phyloP scores from a whole-genome alignment of 176 grass and related monocot genomes.

The Phyllostachys edulis region DNA sequence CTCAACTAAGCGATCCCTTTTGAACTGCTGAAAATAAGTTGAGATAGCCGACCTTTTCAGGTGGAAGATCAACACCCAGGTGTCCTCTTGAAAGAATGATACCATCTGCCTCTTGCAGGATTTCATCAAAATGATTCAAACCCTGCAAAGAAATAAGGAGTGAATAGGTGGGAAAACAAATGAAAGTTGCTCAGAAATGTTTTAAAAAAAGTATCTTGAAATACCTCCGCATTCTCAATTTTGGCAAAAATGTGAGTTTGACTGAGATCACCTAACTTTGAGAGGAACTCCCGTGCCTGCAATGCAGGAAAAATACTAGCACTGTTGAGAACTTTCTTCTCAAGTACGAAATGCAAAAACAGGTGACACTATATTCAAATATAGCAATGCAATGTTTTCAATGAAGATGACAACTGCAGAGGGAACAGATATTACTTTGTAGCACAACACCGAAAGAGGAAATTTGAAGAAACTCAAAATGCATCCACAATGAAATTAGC shows the following conservation, averaged over 20 bases:
- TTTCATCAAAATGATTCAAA: conserved; percentile 97
- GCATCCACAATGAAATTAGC: conserved; percentile 8
- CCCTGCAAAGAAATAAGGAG: conserved; percentile 57
- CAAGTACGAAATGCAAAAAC: conserved; percentile 8
- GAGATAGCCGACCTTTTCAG: conserved; percentile 72
- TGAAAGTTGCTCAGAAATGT: not conserved
- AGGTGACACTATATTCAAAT: not conserved
- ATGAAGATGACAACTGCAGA: not conserved
- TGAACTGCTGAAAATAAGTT: not conserved
- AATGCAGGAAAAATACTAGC: not conserved
- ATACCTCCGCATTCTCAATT: conserved; percentile 97
- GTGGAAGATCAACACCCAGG: conserved; percentile 95
- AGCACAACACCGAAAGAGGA: not conserved
- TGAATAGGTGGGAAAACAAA: conserved; percentile 15
- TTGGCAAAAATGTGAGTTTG: conserved; percentile 99
- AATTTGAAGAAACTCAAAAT: not conserved
- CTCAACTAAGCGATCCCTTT: not conserved
- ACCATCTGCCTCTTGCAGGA: conserved; percentile 86
- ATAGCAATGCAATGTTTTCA: not conserved
- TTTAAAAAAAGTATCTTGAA: conserved; percentile 2
- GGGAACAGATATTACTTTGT: not conserved
- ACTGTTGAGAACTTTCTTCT: not conserved
- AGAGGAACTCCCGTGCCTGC: conserved; percentile 81
- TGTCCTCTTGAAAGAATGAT: conserved; percentile 98
- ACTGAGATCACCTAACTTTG: conserved; percentile 78